phyloP scores from a whole-genome alignment of 257 asterid species.

The Scutellaria barbata region DNA sequence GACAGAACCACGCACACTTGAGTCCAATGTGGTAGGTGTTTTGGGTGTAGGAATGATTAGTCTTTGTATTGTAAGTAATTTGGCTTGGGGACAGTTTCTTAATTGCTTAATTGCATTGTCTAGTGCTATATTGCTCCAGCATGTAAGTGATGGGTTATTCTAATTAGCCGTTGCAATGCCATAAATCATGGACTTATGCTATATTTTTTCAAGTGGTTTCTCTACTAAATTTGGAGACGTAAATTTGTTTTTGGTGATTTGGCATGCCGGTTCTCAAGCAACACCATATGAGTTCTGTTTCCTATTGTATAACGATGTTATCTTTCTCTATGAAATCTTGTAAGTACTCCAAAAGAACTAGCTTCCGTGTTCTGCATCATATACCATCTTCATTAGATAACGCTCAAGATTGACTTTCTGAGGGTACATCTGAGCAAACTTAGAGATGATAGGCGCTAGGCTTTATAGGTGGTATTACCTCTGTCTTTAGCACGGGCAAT shows the following conservation, averaged over 20 bases:
- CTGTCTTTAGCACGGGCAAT: background rate
- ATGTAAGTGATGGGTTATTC: conserved; percentile 17
- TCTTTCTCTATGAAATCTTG: conserved; percentile 15
- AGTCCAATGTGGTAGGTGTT: background rate
- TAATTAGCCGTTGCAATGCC: conserved; percentile 1
- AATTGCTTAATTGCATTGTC: background rate
- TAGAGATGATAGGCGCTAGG: conserved; percentile 11
- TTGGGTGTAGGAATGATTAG: conserved; percentile 1
- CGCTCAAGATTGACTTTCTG: background rate
- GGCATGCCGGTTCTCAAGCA: conserved; percentile 3
- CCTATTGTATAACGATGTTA: background rate
- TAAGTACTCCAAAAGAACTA: background rate
- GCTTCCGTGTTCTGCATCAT: background rate
- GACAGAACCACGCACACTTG: background rate
- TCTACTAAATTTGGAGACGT: background rate
- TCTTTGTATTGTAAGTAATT: conserved; percentile 15
- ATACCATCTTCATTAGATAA: background rate
- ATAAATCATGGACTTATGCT: background rate
- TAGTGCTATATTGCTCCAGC: conserved; percentile 9
- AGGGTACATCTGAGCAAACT: background rate
- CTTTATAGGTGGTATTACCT: background rate
- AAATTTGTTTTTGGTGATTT: conserved; percentile 25
- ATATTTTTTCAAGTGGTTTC: background rate
- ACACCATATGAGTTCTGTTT: background rate
- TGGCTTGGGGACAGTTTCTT: conserved; percentile 7